Percentiles rank a stretch among this genome's conserved stretches.
Conservation (phyloP, 176 grass and related monocot genomes). For the Poa pratensis region DNA sequence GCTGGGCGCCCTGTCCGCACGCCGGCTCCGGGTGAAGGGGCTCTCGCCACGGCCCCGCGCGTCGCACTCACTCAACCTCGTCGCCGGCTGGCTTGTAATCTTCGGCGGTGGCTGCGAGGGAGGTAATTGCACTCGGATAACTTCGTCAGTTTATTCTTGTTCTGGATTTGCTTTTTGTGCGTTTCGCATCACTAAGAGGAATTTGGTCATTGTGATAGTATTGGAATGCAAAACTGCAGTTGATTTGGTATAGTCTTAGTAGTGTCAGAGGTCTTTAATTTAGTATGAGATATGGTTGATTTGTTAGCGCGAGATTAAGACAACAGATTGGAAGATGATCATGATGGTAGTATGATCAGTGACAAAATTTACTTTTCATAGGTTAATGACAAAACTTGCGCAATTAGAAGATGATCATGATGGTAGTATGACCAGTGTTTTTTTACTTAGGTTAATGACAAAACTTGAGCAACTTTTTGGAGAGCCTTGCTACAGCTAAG, state of each 20-base stretch:
- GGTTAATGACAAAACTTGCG: neutral
- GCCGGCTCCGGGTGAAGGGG: slow-evolving; percentile 52
- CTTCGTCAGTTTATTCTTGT: neutral
- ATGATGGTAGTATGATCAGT: neutral
- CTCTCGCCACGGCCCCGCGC: slow-evolving; percentile 67
- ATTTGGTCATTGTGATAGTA: neutral
- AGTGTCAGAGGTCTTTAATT: neutral
- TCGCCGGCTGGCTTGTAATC: slow-evolving; percentile 82
- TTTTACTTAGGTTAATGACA: neutral
- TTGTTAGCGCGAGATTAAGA: slow-evolving; percentile 8
- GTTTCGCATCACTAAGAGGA: neutral
- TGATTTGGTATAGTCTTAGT: slow-evolving; percentile 5
- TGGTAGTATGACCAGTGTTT: neutral
- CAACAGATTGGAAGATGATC: neutral
- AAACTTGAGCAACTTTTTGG: neutral
- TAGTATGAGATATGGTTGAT: slow-evolving; percentile 2
- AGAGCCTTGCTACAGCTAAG: neutral
- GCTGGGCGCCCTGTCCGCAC: slow-evolving; percentile 55
- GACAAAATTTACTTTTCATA: neutral
- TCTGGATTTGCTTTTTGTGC: neutral
- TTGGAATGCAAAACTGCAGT: neutral
- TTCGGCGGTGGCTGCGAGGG: slow-evolving; percentile 91
- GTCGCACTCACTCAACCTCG: slow-evolving; percentile 92
- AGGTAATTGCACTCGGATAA: slow-evolving; percentile 51
- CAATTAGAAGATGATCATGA: neutral